Evolutionary conservation across 2,329 filamentous ascomycete genomes (phyloP).

Genomic region (Microcyclospora pomicola): DNA sequence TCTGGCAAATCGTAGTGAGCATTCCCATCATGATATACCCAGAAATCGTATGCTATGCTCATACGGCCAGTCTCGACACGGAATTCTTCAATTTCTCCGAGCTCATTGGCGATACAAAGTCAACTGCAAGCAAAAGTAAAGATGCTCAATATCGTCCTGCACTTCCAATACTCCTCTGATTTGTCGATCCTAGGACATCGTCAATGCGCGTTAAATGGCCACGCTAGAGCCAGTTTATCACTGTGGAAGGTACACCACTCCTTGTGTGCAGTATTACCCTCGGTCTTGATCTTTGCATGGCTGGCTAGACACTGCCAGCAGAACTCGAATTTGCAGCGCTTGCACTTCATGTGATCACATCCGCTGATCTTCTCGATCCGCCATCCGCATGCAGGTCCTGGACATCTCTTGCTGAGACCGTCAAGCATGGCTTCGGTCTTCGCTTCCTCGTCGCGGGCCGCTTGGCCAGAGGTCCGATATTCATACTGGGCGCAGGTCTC

Average conservation of each 20-base stretch:
- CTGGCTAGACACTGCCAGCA: constrained; percentile 25
- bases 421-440: constrained; percentile 18
- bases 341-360: constrained; percentile 29
- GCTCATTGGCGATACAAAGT: too few relatives aligned
- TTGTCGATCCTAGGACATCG: too few relatives aligned
- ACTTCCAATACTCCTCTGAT: too few relatives aligned
- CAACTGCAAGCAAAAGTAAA: too few relatives aligned
- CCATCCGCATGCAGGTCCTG: constrained; percentile 22
- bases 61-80: too few relatives aligned
- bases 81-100: too few relatives aligned
- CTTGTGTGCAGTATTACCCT: constrained; percentile 18
- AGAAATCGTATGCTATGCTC: too few relatives aligned
- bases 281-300: constrained; percentile 14
- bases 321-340: constrained; percentile 26
- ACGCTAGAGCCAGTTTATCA: constrained; percentile 14
- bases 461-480: constrained; percentile 16
- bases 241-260: constrained; percentile 18
- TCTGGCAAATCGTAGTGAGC: too few relatives aligned
- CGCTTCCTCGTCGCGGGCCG: constrained; percentile 13
- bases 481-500: constrained; percentile 29
- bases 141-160: too few relatives aligned
- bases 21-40: too few relatives aligned
- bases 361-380: constrained; percentile 28
- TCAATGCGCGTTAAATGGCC: constrained; percentile 20
- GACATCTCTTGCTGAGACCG: constrained; percentile 25